These are phyloP conservation scores for Elsinoe fawcettii DNA, from an alignment of 2,329 filamentous ascomycete genomes.

Conservation along the genomic window DNA sequence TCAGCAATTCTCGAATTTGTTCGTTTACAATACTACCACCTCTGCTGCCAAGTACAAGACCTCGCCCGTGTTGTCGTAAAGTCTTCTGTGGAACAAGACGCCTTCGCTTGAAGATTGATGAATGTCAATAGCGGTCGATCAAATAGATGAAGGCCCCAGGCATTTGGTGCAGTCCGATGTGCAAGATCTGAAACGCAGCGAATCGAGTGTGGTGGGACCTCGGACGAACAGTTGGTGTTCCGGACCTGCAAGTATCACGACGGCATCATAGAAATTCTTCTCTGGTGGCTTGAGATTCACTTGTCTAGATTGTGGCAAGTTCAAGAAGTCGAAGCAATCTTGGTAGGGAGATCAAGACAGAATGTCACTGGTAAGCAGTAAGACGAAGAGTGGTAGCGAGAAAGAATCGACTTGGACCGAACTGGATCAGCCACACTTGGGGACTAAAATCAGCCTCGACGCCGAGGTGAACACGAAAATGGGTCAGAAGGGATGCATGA, in stretches of 20 bases:
- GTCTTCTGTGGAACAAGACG: not conserved
- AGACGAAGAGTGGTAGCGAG: not conserved
- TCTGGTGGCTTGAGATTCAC: not conserved
- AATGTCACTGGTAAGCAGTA: not conserved
- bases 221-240: constrained; percentile 9
- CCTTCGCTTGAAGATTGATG: not conserved
- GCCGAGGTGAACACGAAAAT: not conserved
- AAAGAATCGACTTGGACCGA: not conserved
- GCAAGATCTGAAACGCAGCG: constrained; percentile 1
- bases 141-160: constrained; percentile 1
- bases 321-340: not conserved
- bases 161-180: not conserved
- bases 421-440: constrained; percentile 5
- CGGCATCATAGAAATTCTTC: not conserved
- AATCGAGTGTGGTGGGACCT: not conserved
- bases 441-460: not conserved
- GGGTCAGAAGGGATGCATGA: too few relatives aligned
- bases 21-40: not conserved
- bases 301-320: not conserved
- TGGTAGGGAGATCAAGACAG: not conserved
- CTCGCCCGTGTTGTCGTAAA: not conserved
- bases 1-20: not conserved
- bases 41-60: not conserved
- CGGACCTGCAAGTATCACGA: constrained; percentile 2
- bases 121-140: constrained; percentile 8